A percentile compares a stretch with the other conserved stretches of the same genome.
phyloP scores from a whole-genome alignment of 306 rosid genomes.

The Sicyos edulis region DNA sequence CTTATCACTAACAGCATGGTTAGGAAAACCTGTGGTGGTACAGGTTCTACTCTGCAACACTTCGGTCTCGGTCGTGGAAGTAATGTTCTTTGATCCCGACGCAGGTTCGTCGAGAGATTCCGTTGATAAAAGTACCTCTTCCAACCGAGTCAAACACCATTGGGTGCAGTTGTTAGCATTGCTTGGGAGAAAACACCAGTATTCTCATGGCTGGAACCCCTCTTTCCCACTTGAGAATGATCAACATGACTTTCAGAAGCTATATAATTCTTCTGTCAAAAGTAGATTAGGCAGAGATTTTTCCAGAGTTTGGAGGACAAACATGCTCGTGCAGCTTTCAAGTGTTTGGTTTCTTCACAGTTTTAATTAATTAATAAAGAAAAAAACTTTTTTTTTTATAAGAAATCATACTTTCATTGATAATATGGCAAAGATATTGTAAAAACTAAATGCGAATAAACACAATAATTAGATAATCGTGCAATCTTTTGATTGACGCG shows the following conservation, averaged over 20 bases:
- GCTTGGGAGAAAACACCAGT: constrained; percentile 32
- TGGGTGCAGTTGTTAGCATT: constrained; percentile 43
- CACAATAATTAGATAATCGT: no score
- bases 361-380: neutral
- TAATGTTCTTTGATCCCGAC: constrained; percentile 39
- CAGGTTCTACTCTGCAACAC: constrained; percentile 40
- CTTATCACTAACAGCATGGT: constrained; percentile 36
- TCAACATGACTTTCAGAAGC: constrained; percentile 47
- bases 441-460: no score
- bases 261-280: constrained; percentile 62
- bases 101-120: constrained; percentile 51
- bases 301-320: neutral
- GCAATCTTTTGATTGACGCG: no score
- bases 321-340: neutral
- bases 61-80: constrained; percentile 40
- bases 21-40: constrained; percentile 33
- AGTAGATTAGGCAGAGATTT: constrained; percentile 11
- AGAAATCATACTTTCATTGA: no score
- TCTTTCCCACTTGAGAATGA: constrained; percentile 52
- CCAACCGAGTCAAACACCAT: constrained; percentile 54
- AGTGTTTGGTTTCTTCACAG: constrained; percentile 6
- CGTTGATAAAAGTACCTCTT: constrained; percentile 41
- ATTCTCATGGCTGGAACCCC: constrained; percentile 51
- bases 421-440: no score
- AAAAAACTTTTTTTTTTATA: no score